Conservation (phyloP, 2,329 filamentous ascomycete genomes). For the Tympanopsis confertula region DNA sequence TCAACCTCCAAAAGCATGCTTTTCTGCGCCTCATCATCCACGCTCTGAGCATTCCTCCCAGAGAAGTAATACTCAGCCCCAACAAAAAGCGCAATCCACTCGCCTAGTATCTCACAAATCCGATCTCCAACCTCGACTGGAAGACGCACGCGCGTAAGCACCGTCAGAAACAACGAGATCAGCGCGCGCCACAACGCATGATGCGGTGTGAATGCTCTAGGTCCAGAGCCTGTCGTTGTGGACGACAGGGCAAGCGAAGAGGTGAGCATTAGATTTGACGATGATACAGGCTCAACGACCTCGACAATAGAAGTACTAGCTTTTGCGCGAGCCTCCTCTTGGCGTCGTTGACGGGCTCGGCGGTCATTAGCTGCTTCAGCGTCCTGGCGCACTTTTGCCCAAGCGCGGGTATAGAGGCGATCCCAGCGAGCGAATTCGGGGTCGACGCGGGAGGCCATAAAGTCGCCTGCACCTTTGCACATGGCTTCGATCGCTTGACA, state of each 20-base stretch:
- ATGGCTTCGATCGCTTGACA: background rate
- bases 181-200: slow-evolving; percentile 23
- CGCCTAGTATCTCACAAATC: slow-evolving; percentile 22
- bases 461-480: background rate
- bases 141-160: slow-evolving; percentile 23
- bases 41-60: background rate
- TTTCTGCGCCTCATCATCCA: background rate
- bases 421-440: slow-evolving; percentile 20
- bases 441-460: background rate
- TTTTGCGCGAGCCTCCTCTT: no score
- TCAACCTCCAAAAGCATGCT: slow-evolving; percentile 11
- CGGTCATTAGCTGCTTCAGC: background rate
- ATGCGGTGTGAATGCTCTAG: slow-evolving; percentile 21
- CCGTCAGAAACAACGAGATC: slow-evolving; percentile 20
- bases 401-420: slow-evolving; percentile 22
- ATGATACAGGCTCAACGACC: background rate
- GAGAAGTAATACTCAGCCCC: slow-evolving; percentile 19
- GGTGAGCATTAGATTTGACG: background rate
- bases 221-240: slow-evolving; percentile 8
- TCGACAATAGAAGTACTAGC: background rate
- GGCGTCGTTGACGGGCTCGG: background rate
- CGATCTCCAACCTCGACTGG: slow-evolving; percentile 23
- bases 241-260: background rate
- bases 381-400: slow-evolving; percentile 21
- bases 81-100: slow-evolving; percentile 20